These are phyloP conservation scores for Exophiala aquamarina DNA, from an alignment of 2,329 filamentous ascomycete species.

Conservation along the genomic window DNA sequence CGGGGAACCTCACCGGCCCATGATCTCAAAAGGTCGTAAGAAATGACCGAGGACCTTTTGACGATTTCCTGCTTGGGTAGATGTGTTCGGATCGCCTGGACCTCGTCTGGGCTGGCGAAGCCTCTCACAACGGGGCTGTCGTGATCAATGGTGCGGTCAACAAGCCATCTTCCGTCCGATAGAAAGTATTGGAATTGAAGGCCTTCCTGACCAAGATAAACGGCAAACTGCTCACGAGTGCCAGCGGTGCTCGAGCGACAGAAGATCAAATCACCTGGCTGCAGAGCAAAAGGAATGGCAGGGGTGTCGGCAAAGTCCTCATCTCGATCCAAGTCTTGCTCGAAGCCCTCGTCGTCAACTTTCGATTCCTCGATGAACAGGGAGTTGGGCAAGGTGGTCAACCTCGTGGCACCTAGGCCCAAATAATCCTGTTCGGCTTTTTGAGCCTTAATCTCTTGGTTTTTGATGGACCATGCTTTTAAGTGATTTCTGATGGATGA, in stretches of 20 bases:
- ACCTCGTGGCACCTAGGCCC: conserved; percentile 3
- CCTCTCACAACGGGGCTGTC: conserved; percentile 8
- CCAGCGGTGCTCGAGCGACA: conserved; percentile 1
- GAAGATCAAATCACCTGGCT: conserved; percentile 18
- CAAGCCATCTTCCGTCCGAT: conserved; percentile 23
- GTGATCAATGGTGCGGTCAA: conserved; percentile 2
- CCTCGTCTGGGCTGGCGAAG: conserved; percentile 22
- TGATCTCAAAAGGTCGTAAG: conserved; percentile 35
- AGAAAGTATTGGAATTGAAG: conserved; percentile 23
- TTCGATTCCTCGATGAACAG: conserved; percentile 22
- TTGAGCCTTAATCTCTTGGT: conserved; percentile 15
- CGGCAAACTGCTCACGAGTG: conserved; percentile 13
- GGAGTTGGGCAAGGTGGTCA: conserved; percentile 22
- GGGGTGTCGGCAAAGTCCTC: too few relatives aligned
- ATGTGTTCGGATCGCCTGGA: conserved; percentile 18
- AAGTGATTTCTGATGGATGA: conserved; percentile 21
- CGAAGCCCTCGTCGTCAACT: conserved; percentile 6
- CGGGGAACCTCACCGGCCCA: conserved; percentile 40
- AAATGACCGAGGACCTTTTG: conserved; percentile 1
- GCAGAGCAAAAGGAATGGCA: too few relatives aligned
- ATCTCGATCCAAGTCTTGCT: background rate
- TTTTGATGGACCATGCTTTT: conserved; percentile 18
- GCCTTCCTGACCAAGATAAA: conserved; percentile 19
- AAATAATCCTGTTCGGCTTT: conserved; percentile 9
- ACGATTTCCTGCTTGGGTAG: conserved; percentile 22